Evolutionary conservation across 352 stramenopile species (phyloP), one percentile per base, ranked within the genome.

Genomic region (Phytopythium sindhum): DNA sequence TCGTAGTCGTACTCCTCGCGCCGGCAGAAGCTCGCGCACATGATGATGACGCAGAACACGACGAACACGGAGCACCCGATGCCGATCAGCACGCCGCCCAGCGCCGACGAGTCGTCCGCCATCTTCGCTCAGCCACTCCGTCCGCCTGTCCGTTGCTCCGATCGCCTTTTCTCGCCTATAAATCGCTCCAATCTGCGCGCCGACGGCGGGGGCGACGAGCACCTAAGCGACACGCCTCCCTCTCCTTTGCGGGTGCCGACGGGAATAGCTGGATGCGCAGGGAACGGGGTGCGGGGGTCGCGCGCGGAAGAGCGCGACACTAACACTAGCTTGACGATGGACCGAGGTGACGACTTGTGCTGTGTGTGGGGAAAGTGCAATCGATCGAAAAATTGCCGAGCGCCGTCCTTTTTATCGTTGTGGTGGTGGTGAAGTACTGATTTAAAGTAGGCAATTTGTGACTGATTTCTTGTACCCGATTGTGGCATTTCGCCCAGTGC

Each of bases 21-120:
- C 44, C 74, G 67, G 64, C 69, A 85, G 61, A 72, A 70, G 60
- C 65, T 71, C 35, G 74, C 72, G 51, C 69, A 87, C 53, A 81
- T 7, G 17, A 85, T 66, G 29, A 85, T 66, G 21, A 70, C 41
- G 47, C 74, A 85, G 65, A 87, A 84, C 24, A 85, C 54, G n/a
- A 87, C 42, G 63, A 87, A 65, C 23, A 84, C 69, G 21, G 57
- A 66, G 14, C 45, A 68, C 11, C 65, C 73, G 21, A 75, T 68
- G 45, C 60, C 67, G 63, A 78, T 69, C 29, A 80, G 51, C 45
- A 69, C 70, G 24, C 63, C 68, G 33, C 62, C 65, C 15, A 80
- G 54, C 8, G 69, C 68, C 57, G 67, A 75, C 47, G 61, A 60
- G 60, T 74, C 67, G 53, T 54, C 65, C 73, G n/a, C 21, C 24